Evolutionary conservation across 129 eudicot species (phyloP), one percentile per base, ranked within the genome.

Genomic region (Oenanthe sinensis): DNA sequence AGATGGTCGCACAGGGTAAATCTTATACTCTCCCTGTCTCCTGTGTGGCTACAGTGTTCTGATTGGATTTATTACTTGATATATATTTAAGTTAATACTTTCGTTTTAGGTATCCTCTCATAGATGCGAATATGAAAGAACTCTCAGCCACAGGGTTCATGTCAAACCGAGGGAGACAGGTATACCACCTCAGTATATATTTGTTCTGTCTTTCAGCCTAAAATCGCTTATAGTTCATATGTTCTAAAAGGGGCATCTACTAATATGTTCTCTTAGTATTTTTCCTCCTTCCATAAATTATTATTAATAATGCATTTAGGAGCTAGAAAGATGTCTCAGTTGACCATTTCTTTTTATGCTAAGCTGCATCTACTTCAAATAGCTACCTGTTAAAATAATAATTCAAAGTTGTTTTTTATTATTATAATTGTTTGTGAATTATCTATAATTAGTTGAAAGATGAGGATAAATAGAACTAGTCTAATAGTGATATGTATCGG

Each of bases 161-260:
- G 92, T 90, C 96, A 73, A 90, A 90, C 77, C 84, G 96, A 43
- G 92, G 92, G 58, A 86, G 96, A 76, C 96, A 90, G 90, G 96
- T 90, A 83, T 63, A 55, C 62, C 48, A 2, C 13, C 19, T 24
- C 36, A 74, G 1, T 33, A 74, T 8, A 46, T 74, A 2, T 14
- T 4, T 13, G 13, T 24, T 74, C 60, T 46, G 47, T 40, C 4
- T 74, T 46, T 26, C n/a, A 8, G 9, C 39, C 54, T 30, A 37
- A n/a, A 13, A 9, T 20, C 3, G 48, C 49, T 8, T 39, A 40
- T 42, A 4, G 16, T 72, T 72, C 36, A 0, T 47, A 43, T 72
- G 50, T 39, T 37, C 5, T 11, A 36, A 19, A 33, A 7, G 75
- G 47, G 24, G 30, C 47, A 20, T 17, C 44, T 19, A 13, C 30